phyloP scores from a whole-genome alignment of 2,329 filamentous ascomycete genomes.

The Fusarium sp. region DNA sequence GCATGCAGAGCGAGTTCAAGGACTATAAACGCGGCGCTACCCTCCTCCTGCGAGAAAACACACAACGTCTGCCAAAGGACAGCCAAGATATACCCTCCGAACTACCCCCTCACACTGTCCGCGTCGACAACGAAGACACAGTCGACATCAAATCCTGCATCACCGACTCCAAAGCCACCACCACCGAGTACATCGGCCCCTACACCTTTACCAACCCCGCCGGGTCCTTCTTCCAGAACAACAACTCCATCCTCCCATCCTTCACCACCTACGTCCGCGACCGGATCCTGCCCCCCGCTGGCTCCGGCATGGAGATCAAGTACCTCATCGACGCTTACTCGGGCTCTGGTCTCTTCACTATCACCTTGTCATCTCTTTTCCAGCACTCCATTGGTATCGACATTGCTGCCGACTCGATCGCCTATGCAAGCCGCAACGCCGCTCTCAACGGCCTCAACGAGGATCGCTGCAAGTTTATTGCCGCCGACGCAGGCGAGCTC shows the following conservation, averaged over 20 bases:
- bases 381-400: slow-evolving; percentile 90
- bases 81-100: slow-evolving; percentile 46
- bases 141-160: slow-evolving; percentile 89
- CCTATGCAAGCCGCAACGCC: slow-evolving; percentile 83
- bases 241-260: slow-evolving; percentile 92
- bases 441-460: slow-evolving; percentile 76
- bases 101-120: slow-evolving; percentile 50
- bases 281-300: slow-evolving; percentile 72
- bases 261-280: slow-evolving; percentile 91
- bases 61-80: slow-evolving; percentile 72
- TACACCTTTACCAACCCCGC: slow-evolving; percentile 92
- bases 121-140: slow-evolving; percentile 66
- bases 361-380: slow-evolving; percentile 89
- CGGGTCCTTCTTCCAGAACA: slow-evolving; percentile 98
- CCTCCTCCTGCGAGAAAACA: slow-evolving; percentile 88
- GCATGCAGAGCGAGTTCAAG: slow-evolving; percentile 76
- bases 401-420: slow-evolving; percentile 83
- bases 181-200: slow-evolving; percentile 88
- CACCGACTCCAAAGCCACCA: slow-evolving; percentile 84
- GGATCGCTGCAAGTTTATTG: slow-evolving; percentile 83
- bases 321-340: slow-evolving; percentile 98
- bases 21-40: slow-evolving; percentile 87
- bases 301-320: slow-evolving; percentile 64
- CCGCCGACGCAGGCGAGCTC: slow-evolving; percentile 85
- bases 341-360: slow-evolving; percentile 95